phyloP scores from a whole-genome alignment of 805 yeast genomes.

The Priceomyces castillae region DNA sequence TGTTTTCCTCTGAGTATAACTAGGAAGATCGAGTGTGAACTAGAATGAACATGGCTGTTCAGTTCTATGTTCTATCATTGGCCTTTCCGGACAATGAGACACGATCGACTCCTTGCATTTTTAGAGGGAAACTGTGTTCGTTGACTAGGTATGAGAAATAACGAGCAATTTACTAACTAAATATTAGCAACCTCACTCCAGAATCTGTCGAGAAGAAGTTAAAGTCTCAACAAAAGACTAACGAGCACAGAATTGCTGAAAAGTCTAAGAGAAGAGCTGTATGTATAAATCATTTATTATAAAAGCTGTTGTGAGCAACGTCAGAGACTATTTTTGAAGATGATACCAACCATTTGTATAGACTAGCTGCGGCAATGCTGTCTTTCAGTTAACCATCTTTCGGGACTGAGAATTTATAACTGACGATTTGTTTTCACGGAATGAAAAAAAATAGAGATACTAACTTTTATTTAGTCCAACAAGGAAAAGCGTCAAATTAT shows the following conservation, averaged over 20 bases:
- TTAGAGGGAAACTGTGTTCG: conserved; percentile 10
- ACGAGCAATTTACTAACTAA: conserved; percentile 21
- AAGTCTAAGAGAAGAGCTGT: conserved; percentile 76
- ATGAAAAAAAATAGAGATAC: conserved; percentile 17
- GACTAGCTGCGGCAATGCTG: conserved; percentile 75
- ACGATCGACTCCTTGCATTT: conserved; percentile 8
- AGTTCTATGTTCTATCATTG: conserved; percentile 25
- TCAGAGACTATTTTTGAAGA: conserved; percentile 40
- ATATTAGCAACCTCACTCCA: conserved; percentile 59
- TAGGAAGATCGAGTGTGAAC: conserved; percentile 20
- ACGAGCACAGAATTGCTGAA: conserved; percentile 77
- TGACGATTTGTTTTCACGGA: neutral
- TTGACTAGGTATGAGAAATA: neutral
- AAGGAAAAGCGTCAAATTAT: conserved; percentile 62
- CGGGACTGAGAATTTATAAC: conserved; percentile 60
- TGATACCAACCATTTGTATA: conserved; percentile 45
- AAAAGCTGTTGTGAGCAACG: neutral
- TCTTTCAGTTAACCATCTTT: conserved; percentile 79
- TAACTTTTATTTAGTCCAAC: conserved; percentile 38
- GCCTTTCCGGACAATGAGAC: conserved; percentile 22
- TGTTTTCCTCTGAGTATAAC: conserved; percentile 40
- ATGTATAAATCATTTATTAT: conserved; percentile 42
- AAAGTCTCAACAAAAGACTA: conserved; percentile 73
- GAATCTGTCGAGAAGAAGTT: conserved; percentile 84
- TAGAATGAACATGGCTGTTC: conserved; percentile 41